phyloP scores from a whole-genome alignment of 176 grass and related monocot genomes.

The Dactylis glomerata region DNA sequence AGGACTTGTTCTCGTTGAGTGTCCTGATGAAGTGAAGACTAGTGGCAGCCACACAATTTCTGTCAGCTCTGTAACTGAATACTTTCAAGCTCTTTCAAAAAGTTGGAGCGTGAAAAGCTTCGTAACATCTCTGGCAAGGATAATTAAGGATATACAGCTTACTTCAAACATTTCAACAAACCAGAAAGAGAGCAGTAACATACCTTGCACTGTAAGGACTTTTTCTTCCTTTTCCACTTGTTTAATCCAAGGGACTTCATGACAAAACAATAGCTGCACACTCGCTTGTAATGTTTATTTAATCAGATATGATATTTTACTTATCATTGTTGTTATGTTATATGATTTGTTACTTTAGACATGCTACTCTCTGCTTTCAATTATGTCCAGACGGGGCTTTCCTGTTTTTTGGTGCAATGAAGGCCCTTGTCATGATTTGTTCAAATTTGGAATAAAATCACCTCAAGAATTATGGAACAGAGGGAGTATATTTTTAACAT shows the following conservation, averaged over 20 bases:
- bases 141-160: slow-evolving; percentile 83
- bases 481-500: slow-evolving; percentile 37
- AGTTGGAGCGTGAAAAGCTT: slow-evolving; percentile 78
- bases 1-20: slow-evolving; percentile 82
- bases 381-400: neutral
- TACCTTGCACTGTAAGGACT: slow-evolving; percentile 75
- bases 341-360: neutral
- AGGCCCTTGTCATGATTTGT: neutral
- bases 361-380: neutral
- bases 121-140: slow-evolving; percentile 58
- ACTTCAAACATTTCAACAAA: slow-evolving; percentile 60
- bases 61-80: slow-evolving; percentile 71
- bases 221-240: slow-evolving; percentile 4
- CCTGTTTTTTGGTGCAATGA: neutral
- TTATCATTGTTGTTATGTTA: neutral
- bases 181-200: slow-evolving; percentile 83
- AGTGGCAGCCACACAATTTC: slow-evolving; percentile 48
- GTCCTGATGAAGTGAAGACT: slow-evolving; percentile 81
- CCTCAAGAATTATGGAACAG: too few species aligned
- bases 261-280: slow-evolving; percentile 8
- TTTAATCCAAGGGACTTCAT: slow-evolving; percentile 22
- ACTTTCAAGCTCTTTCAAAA: slow-evolving; percentile 80
- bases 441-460: too few species aligned
- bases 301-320: slow-evolving; percentile 10
- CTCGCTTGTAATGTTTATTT: slow-evolving; percentile 14